Conservation (phyloP, 2,329 filamentous ascomycete species). For the Penicillium sp. region DNA sequence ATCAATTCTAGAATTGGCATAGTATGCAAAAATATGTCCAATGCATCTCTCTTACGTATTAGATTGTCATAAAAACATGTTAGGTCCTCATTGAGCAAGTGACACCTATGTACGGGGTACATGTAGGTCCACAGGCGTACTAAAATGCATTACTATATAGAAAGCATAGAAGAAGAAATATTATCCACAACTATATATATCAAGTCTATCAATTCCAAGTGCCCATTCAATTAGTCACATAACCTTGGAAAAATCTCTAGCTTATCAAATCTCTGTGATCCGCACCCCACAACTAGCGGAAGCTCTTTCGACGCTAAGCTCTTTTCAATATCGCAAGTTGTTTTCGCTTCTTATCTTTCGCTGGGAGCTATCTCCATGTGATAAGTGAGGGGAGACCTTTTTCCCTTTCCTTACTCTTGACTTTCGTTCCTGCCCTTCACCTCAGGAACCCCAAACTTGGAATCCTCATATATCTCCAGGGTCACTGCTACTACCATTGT, state of each 20-base stretch:
- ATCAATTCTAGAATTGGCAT: background rate
- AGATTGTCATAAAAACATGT: background rate
- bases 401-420: background rate
- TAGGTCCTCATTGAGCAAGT: background rate
- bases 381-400: conserved; percentile 3
- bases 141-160: background rate
- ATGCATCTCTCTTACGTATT: background rate
- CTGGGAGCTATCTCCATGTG: conserved; percentile 8
- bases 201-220: background rate
- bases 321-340: conserved; percentile 2
- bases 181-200: background rate
- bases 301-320: conserved; percentile 7
- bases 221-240: conserved; percentile 3
- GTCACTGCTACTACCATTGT: background rate
- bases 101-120: background rate
- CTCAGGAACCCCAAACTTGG: background rate
- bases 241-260: background rate
- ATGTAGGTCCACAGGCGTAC: background rate
- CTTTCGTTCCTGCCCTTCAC: background rate
- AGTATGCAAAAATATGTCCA: background rate
- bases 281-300: conserved; percentile 6
- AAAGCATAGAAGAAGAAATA: background rate
- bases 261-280: conserved; percentile 9
- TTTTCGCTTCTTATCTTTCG: conserved; percentile 4
- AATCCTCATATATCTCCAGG: background rate